These are phyloP conservation scores for Elsinoe fawcettii DNA, from an alignment of 2,329 filamentous ascomycete species.

Conservation along the genomic window DNA sequence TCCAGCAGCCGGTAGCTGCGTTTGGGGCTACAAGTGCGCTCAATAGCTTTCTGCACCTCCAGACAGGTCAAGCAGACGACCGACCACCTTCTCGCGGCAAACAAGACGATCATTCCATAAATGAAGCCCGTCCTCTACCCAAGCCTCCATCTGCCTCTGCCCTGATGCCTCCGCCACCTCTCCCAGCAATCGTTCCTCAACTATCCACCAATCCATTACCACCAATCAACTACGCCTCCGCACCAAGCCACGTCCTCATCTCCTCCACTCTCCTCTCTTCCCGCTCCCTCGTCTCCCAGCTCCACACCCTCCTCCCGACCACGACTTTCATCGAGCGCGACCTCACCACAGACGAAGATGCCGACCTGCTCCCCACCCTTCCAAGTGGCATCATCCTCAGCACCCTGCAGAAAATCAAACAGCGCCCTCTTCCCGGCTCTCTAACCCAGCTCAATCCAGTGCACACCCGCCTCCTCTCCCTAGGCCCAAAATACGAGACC, in stretches of 20 bases:
- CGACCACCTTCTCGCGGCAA: neutral
- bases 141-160: neutral
- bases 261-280: slow-evolving; percentile 41
- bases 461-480: slow-evolving; percentile 46
- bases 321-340: slow-evolving; percentile 55
- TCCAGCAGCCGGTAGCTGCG: neutral
- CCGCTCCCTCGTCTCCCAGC: slow-evolving; percentile 41
- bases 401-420: slow-evolving; percentile 63
- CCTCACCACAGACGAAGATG: slow-evolving; percentile 46
- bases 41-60: slow-evolving; percentile 8
- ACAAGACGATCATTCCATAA: neutral
- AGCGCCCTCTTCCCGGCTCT: slow-evolving; percentile 60
- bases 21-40: neutral
- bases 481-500: slow-evolving; percentile 56
- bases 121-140: neutral
- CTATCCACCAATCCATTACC: slow-evolving; percentile 15
- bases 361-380: slow-evolving; percentile 67
- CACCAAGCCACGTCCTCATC: slow-evolving; percentile 42
- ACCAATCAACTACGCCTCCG: slow-evolving; percentile 17
- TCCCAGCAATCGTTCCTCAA: neutral
- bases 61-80: neutral
- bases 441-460: slow-evolving; percentile 36
- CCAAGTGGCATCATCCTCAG: slow-evolving; percentile 62
- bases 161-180: neutral
- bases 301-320: slow-evolving; percentile 44